Base-by-base conservation (phyloP, 306 rosid genomes). In the Urtica urens region DNA sequence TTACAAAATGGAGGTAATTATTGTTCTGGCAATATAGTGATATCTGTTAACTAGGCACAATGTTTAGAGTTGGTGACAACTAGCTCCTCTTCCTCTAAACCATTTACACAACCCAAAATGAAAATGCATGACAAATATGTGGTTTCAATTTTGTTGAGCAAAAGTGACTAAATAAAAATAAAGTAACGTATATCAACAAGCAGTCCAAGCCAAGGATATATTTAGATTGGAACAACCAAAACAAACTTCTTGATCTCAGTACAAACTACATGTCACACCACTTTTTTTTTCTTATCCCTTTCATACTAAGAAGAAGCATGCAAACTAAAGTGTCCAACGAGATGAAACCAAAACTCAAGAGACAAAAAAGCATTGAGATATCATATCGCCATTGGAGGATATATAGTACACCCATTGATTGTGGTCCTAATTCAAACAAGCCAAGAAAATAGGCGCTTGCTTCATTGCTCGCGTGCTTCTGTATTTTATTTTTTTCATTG, bases 391-490 rank as follows among this genome's bases (percentile, higher is more conserved):
- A 43, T 26, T 31, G 55, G 56, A 6, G 35, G 21, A n/a, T 21
- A 14, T 57, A 40, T 15, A 26, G 18, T 25, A 38, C n/a, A 13
- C 49, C 29, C 5, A 23, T 6, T n/a, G n/a, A n/a, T 45, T 16
- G 63, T 67, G 72, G 74, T 67, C 81, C 68, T 58, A 52, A 59
- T 35, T 20, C 5, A 46, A 39, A 17, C 1, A 17, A 26, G 23
- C 49, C 23, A 10, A 59, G 55, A 55, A 46, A 44, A 51, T n/a
- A n/a, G n/a, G n/a, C n/a, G n/a, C n/a, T n/a, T n/a, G n/a, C n/a
- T n/a, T n/a, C n/a, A n/a, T n/a, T n/a, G n/a, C n/a, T n/a, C n/a
- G n/a, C n/a, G n/a, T n/a, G n/a, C n/a, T n/a, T n/a, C n/a, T n/a
- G n/a, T 1, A 23, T 23, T 8, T 46, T 19, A 21, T 45, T 10